Conservation (phyloP, 1,139 yeast genomes). For the Nakaseomyces uthaithaninus region DNA sequence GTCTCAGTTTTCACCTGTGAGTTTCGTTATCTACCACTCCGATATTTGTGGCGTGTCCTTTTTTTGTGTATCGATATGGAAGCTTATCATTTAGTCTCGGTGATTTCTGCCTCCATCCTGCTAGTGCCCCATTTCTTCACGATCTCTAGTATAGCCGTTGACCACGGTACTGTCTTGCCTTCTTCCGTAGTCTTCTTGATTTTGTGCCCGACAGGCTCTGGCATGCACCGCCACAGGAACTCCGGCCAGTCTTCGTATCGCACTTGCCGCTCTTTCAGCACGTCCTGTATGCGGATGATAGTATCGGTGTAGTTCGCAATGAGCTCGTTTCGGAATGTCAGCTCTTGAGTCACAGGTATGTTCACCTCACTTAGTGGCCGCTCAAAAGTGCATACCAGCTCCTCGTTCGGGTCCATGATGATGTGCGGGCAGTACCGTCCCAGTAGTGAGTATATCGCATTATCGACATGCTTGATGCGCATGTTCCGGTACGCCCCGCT, state of each 20-base stretch:
- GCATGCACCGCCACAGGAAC: background rate
- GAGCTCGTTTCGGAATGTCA: background rate
- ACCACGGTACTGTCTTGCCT: background rate
- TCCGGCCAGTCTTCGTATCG: background rate
- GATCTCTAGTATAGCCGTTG: background rate
- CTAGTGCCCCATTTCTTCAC: slow-evolving; percentile 2
- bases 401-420: slow-evolving; percentile 3
- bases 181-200: background rate
- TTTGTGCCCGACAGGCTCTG: background rate
- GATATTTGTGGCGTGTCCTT: too few relatives aligned
- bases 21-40: too few relatives aligned
- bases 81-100: background rate
- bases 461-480: background rate
- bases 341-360: background rate
- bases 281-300: background rate
- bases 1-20: too few relatives aligned
- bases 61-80: too few relatives aligned
- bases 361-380: background rate
- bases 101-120: background rate
- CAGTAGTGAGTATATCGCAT: background rate
- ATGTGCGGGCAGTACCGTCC: slow-evolving; percentile 4
- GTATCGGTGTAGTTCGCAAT: background rate
- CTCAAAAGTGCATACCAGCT: slow-evolving; percentile 1
- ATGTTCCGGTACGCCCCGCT: background rate
- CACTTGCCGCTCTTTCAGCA: background rate